Evolutionary conservation across 345 rosid species (phyloP).

Genomic region (Hypericum androsaemum): DNA sequence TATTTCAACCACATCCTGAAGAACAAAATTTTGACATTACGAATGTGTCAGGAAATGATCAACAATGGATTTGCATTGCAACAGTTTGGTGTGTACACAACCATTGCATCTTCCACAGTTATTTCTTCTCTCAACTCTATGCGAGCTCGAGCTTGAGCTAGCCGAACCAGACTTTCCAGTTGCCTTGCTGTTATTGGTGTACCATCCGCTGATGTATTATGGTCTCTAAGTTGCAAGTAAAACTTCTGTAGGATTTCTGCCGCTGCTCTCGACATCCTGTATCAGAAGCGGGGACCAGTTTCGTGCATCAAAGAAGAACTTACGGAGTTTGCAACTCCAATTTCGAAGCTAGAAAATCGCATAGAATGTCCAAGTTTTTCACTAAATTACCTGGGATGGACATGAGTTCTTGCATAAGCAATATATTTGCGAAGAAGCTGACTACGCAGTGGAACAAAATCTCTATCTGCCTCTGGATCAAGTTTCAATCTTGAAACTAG

Average conservation of each 20-base stretch:
- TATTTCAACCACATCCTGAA: constrained; percentile 91
- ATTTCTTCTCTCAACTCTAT: constrained; percentile 87
- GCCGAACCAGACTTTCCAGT: constrained; percentile 85
- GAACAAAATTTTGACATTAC: constrained; percentile 10
- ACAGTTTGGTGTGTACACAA: constrained; percentile 14
- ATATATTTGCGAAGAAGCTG: constrained; percentile 83
- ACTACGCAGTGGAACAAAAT: constrained; percentile 73
- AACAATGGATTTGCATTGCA: not conserved
- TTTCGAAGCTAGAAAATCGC: not conserved
- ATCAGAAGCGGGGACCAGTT: constrained; percentile 5
- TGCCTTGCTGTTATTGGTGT: constrained; percentile 98
- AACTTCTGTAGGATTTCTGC: constrained; percentile 81
- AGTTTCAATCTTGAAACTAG: constrained; percentile 72
- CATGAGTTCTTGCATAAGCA: constrained; percentile 74
- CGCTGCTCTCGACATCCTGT: constrained; percentile 83
- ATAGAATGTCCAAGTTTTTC: not conserved
- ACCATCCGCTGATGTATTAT: constrained; percentile 75
- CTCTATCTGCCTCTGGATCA: constrained; percentile 53
- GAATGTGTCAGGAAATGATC: not conserved
- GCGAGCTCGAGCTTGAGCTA: constrained; percentile 91
- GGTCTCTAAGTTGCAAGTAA: constrained; percentile 82
- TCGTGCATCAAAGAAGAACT: not conserved
- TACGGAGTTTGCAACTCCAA: not conserved
- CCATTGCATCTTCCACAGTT: constrained; percentile 83
- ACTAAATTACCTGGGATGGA: constrained; percentile 70